Evolutionary conservation across 2,329 filamentous ascomycete species (phyloP).

Genomic region (Neurospora sp.): DNA sequence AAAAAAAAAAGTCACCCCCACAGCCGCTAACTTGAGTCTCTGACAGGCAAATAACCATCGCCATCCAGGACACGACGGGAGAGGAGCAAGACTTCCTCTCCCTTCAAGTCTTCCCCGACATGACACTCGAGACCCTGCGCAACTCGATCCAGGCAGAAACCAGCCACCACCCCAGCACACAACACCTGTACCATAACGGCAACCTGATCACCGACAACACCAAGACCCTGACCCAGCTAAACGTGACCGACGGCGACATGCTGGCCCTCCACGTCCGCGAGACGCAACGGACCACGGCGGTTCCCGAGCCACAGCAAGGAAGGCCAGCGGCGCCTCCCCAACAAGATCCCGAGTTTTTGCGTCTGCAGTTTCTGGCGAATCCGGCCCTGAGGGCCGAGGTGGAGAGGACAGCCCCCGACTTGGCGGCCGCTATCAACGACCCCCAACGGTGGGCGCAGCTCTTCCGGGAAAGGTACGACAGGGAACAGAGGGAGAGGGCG

Average conservation of each 20-base stretch:
- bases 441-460: conserved; percentile 65
- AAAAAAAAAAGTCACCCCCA: background rate
- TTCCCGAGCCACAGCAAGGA: conserved; percentile 19
- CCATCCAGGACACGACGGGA: conserved; percentile 61
- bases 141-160: conserved; percentile 81
- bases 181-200: conserved; percentile 88
- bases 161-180: conserved; percentile 57
- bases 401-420: conserved; percentile 60
- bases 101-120: conserved; percentile 71
- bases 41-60: conserved; percentile 78
- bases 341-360: conserved; percentile 67
- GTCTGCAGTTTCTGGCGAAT: conserved; percentile 73
- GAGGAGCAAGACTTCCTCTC: conserved; percentile 66
- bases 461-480: conserved; percentile 55
- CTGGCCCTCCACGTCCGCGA: conserved; percentile 71
- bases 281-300: conserved; percentile 38
- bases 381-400: conserved; percentile 63
- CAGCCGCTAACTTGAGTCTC: background rate
- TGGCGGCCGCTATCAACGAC: conserved; percentile 68
- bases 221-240: conserved; percentile 71
- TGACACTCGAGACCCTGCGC: conserved; percentile 78
- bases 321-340: conserved; percentile 11
- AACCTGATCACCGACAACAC: conserved; percentile 64
- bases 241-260: conserved; percentile 85
- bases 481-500: conserved; percentile 61